A percentile compares a stretch with the other conserved stretches of the same genome.
Evolutionary conservation across 2,329 filamentous ascomycete species (phyloP).

Genomic region (Trichoderma sp.): DNA sequence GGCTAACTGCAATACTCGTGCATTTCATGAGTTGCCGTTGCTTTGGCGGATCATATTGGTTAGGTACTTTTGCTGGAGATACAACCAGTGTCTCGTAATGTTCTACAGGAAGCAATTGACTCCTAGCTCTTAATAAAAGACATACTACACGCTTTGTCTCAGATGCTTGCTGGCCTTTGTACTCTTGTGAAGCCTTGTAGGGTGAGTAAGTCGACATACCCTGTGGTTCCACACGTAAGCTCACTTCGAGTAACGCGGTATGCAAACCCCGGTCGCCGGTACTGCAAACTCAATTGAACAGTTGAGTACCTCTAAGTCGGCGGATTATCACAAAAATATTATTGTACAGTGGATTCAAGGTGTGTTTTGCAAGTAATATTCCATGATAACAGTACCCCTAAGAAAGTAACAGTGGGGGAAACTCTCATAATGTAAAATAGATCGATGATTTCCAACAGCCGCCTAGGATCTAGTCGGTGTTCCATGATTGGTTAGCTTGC

Average conservation of each 20-base stretch:
- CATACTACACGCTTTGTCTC: not conserved
- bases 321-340: not conserved
- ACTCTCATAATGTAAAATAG: not conserved
- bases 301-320: not conserved
- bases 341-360: not conserved
- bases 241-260: not conserved
- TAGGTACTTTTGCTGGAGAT: not conserved
- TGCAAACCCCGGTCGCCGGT: not conserved
- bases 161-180: not conserved
- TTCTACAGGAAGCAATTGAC: too few relatives aligned
- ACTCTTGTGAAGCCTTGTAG: not conserved
- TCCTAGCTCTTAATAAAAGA: too few relatives aligned
- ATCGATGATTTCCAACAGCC: not conserved
- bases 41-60: not conserved
- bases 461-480: not conserved
- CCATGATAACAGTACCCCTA: not conserved
- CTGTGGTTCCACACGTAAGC: not conserved
- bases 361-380: not conserved
- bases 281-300: not conserved
- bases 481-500: slow-evolving; percentile 22
- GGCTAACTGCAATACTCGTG: not conserved
- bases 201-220: not conserved
- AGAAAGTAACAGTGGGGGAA: not conserved
- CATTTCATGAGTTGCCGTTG: not conserved
- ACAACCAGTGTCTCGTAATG: not conserved